Base-by-base conservation (phyloP, 176 grass and related monocot species). In the Eragrostis nindensis region DNA sequence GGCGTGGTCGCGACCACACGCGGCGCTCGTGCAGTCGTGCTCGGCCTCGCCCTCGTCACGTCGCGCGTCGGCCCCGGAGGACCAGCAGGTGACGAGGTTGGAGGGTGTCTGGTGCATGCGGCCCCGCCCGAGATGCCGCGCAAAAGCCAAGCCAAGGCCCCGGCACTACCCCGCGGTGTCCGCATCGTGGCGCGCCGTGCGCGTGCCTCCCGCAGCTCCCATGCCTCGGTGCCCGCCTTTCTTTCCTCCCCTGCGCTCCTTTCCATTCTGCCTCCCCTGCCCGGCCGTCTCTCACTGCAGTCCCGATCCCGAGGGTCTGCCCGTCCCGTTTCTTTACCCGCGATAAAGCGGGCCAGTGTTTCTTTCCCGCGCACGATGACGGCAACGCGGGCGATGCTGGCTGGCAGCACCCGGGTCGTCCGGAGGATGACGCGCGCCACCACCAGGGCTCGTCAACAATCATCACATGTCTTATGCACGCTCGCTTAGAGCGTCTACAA, bases 71-170 rank as follows among this genome's bases (percentile, higher is more conserved):
- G 49, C 8, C 52, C 72, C 13, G 73, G 36, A 38, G 1, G 55
- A 19, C 56, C 39, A 22, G 41, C 18, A 16, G 24, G 9, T 25
- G 45, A 18, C 5, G 52, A 56, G 54, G 54, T 56, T 56, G 18
- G 5, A 7, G 16, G n/a, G n/a, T n/a, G n/a, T n/a, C n/a, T n/a
- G n/a, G n/a, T n/a, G n/a, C n/a, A n/a, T n/a, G n/a, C 27, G 60
- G 27, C 15, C 17, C 14, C 14, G 15, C 5, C 45, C 10, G 70
- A 66, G 48, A 75, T n/a, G 38, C 27, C 25, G 71, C 48, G 52
- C 52, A 39, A 84, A 84, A 52, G 66, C 74, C n/a, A n/a, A n/a
- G n/a, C n/a, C 7, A 53, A 36, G 32, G 32, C 4, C 32, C 32
- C 32, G 32, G 32, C 53, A 54, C 45, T 65, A 70, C 17, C 21